A percentile compares a stretch with the other conserved stretches of the same genome.
phyloP scores from a whole-genome alignment of 257 asterid genomes.

The Solanum habrochaites region DNA sequence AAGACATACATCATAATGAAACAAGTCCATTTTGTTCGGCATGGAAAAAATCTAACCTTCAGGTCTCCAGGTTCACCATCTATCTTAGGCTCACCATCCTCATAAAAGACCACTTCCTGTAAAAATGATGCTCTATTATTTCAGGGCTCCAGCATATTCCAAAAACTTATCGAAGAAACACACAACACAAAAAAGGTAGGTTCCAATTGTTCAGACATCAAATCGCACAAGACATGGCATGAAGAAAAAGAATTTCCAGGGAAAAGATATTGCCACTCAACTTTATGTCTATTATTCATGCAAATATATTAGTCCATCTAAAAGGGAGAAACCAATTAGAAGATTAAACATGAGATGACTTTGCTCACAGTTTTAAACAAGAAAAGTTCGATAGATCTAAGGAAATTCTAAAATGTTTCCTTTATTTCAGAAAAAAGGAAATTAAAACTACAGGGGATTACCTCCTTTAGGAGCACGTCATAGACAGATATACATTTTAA shows the following conservation, averaged over 20 bases:
- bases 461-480: background rate
- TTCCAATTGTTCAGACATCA: background rate
- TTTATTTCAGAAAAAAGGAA: background rate
- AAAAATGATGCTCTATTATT: background rate
- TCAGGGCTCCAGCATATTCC: background rate
- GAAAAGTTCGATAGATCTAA: background rate
- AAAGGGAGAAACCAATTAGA: background rate
- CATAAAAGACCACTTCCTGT: conserved; percentile 88
- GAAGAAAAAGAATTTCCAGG: background rate
- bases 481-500: background rate
- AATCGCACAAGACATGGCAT: background rate
- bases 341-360: background rate
- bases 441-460: background rate
- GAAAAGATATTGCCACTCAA: background rate
- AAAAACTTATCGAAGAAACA: background rate
- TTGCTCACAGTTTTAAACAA: background rate
- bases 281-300: background rate
- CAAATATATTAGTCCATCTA: background rate
- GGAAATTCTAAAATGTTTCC: background rate
- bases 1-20: background rate
- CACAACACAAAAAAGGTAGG: background rate
- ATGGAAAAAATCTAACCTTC: conserved; percentile 40
- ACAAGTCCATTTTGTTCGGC: background rate
- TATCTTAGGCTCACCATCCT: conserved; percentile 88
- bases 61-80: conserved; percentile 99